These are phyloP conservation scores for Magnaporthiopsis incrustans DNA, from an alignment of 2,329 filamentous ascomycete genomes.

Conservation along the genomic window DNA sequence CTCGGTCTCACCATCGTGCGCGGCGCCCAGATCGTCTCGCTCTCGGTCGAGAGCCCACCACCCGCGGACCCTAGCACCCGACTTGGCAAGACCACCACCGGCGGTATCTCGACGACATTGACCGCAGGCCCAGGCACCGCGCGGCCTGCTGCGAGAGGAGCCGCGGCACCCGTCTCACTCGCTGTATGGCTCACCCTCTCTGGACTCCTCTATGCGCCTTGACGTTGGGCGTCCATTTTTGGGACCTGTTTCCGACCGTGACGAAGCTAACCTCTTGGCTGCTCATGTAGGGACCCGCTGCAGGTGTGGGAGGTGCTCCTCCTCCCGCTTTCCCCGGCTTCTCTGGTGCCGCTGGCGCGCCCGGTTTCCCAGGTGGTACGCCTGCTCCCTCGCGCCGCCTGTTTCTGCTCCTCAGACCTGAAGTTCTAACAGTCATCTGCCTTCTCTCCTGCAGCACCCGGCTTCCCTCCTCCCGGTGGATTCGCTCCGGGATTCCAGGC, in stretches of 20 bases:
- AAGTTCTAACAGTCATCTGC: slow-evolving; percentile 22
- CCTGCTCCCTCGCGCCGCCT: slow-evolving; percentile 14
- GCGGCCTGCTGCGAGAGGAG: slow-evolving; percentile 81
- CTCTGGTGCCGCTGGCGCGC: slow-evolving; percentile 40
- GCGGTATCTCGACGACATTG: slow-evolving; percentile 62
- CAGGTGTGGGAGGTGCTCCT: slow-evolving; percentile 68
- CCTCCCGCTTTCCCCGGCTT: slow-evolving; percentile 56
- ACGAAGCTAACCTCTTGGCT: slow-evolving; percentile 15
- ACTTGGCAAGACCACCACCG: slow-evolving; percentile 68
- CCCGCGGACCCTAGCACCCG: slow-evolving; percentile 87
- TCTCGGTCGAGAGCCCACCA: slow-evolving; percentile 91
- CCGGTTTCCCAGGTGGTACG: slow-evolving; percentile 48
- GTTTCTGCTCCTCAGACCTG: slow-evolving; percentile 10
- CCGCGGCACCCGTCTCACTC: slow-evolving; percentile 62
- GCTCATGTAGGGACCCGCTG: slow-evolving; percentile 59
- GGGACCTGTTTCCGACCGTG: not conserved
- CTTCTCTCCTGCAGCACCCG: slow-evolving; percentile 22
- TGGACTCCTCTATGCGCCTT: not conserved
- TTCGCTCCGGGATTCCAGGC: slow-evolving; percentile 41
- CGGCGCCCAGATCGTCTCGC: slow-evolving; percentile 87
- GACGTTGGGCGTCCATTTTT: not conserved
- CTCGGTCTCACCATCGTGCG: slow-evolving; percentile 90
- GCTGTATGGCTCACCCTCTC: slow-evolving; percentile 45
- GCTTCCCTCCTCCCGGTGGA: slow-evolving; percentile 25
- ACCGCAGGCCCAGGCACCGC: slow-evolving; percentile 82